Evolutionary conservation across 306 rosid species (phyloP), one percentile per base, ranked within the genome.

Genomic region (Quercus parvula): DNA sequence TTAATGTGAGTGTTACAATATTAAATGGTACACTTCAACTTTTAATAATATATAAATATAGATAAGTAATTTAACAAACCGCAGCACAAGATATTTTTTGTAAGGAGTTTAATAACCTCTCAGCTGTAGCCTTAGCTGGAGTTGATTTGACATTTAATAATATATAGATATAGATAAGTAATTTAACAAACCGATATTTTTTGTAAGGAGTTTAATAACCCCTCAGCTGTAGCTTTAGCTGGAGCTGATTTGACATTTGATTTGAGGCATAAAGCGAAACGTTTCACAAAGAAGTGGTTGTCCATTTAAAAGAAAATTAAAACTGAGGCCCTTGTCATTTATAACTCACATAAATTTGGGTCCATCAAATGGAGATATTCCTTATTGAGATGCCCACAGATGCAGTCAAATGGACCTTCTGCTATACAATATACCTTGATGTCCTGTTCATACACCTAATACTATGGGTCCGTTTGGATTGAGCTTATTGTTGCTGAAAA

Each of bases 1-100:
- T 28, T 3, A 28, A 28, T 0, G 4, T 28, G 4, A 28, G 3
- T 0, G 0, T 3, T 28, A 0, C 0, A 28, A 28, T 3, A 28
- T 28, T 28, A 28, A 28, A 28, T 28, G 3, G 0, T 28, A 28
- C 4, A 2, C 30, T 28, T 28, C 4, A 28, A 28, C 4, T 28
- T 28, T 28, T 28, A 28, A 28, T 28, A 28, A 28, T 28, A 28
- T 28, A 28, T 28, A 24, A 24, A 24, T 24, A 24, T 24, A 24
- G 24, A 24, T 24, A 24, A 24, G 24, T 24, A 3, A 28, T 28
- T 28, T 28, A 28, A 28, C 31, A 28, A 28, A 28, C 31, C 3
- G 3, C 3, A 0, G 0, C 31, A 28, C 31, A 28, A 4, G 3
- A 28, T 4, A 28, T 30, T 30, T 30, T 30, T 30, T 30, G 3